Evolutionary conservation across 768 basidiomycete genomes (phyloP), one percentile per base, ranked within the genome.

Genomic region (Erythrobasidium yunnanense): DNA sequence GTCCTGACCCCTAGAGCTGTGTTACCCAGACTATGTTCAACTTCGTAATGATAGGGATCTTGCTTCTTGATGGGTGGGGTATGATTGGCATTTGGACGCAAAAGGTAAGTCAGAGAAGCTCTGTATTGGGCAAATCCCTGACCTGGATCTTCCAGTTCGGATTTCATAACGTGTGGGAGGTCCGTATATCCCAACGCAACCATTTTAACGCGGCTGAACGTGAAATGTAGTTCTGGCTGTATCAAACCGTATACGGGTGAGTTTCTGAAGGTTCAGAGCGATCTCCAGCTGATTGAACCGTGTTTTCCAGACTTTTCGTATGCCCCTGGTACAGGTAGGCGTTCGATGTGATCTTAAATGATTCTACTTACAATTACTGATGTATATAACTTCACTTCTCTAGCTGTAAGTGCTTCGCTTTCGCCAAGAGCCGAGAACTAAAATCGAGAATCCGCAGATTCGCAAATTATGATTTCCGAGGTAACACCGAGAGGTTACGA

Each of bases 401-500:
- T 42, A n/a, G n/a, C n/a, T 11, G n/a, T 42, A 11, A 11, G 38
- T 42, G 38, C 38, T 42, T n/a, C n/a, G 38, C n/a, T 42, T 42
- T 42, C 11, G 38, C 38, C n/a, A 17, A 6, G n/a, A 17, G 17
- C 50, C 27, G 50, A 8, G n/a, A 25, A 8, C 27, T 52, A n/a
- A n/a, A 25, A 18, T n/a, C 13, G n/a, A n/a, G n/a, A n/a, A n/a
- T n/a, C n/a, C n/a, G 15, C 45, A 47, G 86, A 87, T 72, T 86
- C 85, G 73, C 85, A 87, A 74, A 87, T 85, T 0, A 85, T 87
- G 87, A 87, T 87, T 66, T 85, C 83, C 73, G 85, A 88, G 23
- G 49, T 51, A 25, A 27, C 85, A 83, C 42, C 85, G 84, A 38
- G 75, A 83, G 57, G 82, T 83, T 33, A 86, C 86, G 76, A 87